Evolutionary conservation across 176 grass and related monocot genomes (phyloP), one percentile per base, ranked within the genome.

Genomic region (Saccharum spontaneum): DNA sequence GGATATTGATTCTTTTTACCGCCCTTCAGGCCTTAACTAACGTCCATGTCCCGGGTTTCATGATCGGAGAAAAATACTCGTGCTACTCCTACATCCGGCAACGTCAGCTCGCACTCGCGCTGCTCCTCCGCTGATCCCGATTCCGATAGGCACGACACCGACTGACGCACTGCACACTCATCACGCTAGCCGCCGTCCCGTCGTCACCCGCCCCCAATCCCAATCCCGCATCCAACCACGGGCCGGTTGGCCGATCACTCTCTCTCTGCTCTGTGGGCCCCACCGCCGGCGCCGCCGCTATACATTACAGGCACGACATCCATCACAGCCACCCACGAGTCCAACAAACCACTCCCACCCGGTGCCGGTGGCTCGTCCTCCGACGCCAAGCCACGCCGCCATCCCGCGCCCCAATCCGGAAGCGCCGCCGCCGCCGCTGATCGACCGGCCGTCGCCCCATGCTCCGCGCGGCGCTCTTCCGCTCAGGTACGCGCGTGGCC

Each of bases 111-210:
- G 76, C 75, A 54, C 78, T 36, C 22, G 18, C 41, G 3, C 61
- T 15, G 4, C 65, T 50, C 13, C 14, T 2, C 6, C 33, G 28
- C 43, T 73, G 43, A 30, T 73, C 8, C 7, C 40, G 14, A 7
- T 81, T 20, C 52, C 33, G 73, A 77, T 85, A 77, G 83, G 46
- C 16, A 30, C 62, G 83, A 40, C 22, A 7, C 73, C 73, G 24
- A 54, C 30, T 10, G 46, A 80, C 78, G 43, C 78, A 36, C 61
- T 49, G 63, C 78, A 7, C 26, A 69, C 66, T 68, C 31, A 81
- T 16, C 78, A 14, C 79, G 6, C 22, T 70, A 81, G 64, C 79
- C 65, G 65, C 78, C 44, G 64, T 8, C 78, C 15, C 28, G 5
- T 22, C 64, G 30, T 33, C 26, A 20, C 9, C 28, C 28, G 28